These are phyloP conservation scores for Puccinia horiana DNA, from an alignment of 1,284 basidiomycete species.

Conservation along the genomic window DNA sequence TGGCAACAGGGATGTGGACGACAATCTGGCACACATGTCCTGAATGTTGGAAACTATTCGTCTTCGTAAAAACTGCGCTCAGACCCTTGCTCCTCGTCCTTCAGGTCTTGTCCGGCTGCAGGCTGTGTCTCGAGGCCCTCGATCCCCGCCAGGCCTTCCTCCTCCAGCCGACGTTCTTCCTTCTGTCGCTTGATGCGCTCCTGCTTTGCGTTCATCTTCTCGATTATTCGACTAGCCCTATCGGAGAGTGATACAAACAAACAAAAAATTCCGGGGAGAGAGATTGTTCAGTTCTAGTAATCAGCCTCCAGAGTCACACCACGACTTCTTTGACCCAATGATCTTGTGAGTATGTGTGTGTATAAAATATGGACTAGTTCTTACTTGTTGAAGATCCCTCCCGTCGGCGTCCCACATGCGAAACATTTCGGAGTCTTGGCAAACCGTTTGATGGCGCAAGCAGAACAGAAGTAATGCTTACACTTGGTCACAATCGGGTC, in stretches of 20 bases:
- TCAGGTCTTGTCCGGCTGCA: background rate
- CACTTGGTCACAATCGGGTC: conserved; percentile 95
- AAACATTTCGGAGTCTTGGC: conserved; percentile 92
- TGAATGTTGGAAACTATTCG: conserved; percentile 15
- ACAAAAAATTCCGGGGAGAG: no score
- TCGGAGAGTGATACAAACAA: background rate
- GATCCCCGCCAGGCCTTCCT: conserved; percentile 39
- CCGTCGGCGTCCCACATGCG: conserved; percentile 88
- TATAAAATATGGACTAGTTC: conserved; percentile 58
- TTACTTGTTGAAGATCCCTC: conserved; percentile 89
- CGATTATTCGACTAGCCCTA: conserved; percentile 40
- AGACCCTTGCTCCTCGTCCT: conserved; percentile 28
- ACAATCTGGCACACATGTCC: no score
- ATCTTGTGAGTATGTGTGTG: background rate
- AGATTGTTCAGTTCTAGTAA: background rate
- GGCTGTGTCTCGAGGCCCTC: conserved; percentile 33
- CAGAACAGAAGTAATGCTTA: conserved; percentile 92
- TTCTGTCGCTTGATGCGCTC: conserved; percentile 32
- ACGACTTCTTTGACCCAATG: no score
- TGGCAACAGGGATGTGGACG: no score
- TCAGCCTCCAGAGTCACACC: no score
- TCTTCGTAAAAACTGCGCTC: conserved; percentile 48
- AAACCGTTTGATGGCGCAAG: conserved; percentile 83
- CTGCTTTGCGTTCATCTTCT: conserved; percentile 47
- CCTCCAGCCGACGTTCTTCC: conserved; percentile 2